Conservation (phyloP, 2,329 filamentous ascomycete genomes). For the Chaetomium sp. region DNA sequence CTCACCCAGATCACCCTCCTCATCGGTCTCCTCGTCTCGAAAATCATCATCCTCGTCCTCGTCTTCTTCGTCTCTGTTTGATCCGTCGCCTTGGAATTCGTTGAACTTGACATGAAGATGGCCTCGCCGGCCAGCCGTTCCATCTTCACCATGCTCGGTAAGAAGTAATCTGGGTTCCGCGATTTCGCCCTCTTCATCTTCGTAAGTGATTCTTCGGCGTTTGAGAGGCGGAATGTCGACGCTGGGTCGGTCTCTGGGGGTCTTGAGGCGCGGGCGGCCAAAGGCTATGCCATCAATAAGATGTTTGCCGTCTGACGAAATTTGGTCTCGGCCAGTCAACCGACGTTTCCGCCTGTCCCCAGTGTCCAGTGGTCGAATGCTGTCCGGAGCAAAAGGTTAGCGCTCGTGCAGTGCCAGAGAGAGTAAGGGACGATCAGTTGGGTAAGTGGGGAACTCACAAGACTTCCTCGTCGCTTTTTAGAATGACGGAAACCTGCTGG, state of each 20-base stretch:
- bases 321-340: slow-evolving; percentile 78
- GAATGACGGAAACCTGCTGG: slow-evolving; percentile 66
- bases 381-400: slow-evolving; percentile 40
- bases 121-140: slow-evolving; percentile 34
- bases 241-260: slow-evolving; percentile 62
- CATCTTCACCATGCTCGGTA: slow-evolving; percentile 41
- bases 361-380: slow-evolving; percentile 75
- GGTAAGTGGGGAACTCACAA: slow-evolving; percentile 58
- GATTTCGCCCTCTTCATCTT: slow-evolving; percentile 45
- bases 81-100: slow-evolving; percentile 38
- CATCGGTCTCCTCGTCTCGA: slow-evolving; percentile 29
- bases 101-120: slow-evolving; percentile 39
- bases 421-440: slow-evolving; percentile 35
- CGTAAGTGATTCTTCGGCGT: slow-evolving; percentile 55
- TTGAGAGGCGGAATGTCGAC: slow-evolving; percentile 76
- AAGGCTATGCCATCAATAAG: slow-evolving; percentile 85
- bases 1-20: slow-evolving; percentile 28
- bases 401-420: not conserved
- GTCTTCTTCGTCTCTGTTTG: slow-evolving; percentile 13
- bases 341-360: slow-evolving; percentile 73
- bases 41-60: slow-evolving; percentile 19
- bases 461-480: slow-evolving; percentile 84
- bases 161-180: slow-evolving; percentile 36
- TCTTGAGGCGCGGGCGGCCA: slow-evolving; percentile 69
- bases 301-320: slow-evolving; percentile 75